Percentiles rank a stretch among this genome's conserved stretches.
Conservation (phyloP, 768 basidiomycete species). For the Pleurotus ostreatus region DNA sequence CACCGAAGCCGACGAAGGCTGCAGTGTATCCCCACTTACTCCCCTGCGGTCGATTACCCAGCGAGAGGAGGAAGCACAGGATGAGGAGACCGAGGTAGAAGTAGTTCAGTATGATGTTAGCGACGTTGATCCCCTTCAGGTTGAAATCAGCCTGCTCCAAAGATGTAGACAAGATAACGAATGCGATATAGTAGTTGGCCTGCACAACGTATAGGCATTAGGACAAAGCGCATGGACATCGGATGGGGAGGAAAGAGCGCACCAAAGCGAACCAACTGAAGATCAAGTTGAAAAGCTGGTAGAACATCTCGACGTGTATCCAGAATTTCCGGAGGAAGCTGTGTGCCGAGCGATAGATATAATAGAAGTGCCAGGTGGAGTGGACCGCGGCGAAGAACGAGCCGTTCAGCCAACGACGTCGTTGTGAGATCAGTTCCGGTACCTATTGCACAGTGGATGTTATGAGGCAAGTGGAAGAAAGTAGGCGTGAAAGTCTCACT, state of each 20-base stretch:
- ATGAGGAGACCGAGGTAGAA: slow-evolving; percentile 84
- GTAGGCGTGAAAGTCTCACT: slow-evolving; percentile 30
- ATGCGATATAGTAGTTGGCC: slow-evolving; percentile 93
- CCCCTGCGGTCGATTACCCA: slow-evolving; percentile 93
- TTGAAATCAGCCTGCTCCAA: slow-evolving; percentile 63
- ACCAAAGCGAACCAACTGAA: slow-evolving; percentile 91
- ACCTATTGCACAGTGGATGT: slow-evolving; percentile 39
- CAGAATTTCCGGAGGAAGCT: slow-evolving; percentile 80
- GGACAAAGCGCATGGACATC: background rate
- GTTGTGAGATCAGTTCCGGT: slow-evolving; percentile 91
- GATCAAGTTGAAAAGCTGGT: slow-evolving; percentile 85
- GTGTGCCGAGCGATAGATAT: slow-evolving; percentile 91
- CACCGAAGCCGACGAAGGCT: slow-evolving; percentile 81
- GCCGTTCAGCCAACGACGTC: slow-evolving; percentile 95
- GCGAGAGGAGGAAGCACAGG: slow-evolving; percentile 80
- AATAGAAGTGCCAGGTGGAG: slow-evolving; percentile 88
- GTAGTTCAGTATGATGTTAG: slow-evolving; percentile 81
- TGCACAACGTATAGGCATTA: slow-evolving; percentile 16
- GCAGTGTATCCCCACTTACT: slow-evolving; percentile 83
- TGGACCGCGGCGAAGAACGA: slow-evolving; percentile 98
- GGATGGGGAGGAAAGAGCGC: slow-evolving; percentile 18
- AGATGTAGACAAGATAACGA: slow-evolving; percentile 70
- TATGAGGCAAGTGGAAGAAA: background rate
- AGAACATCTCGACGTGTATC: slow-evolving; percentile 93
- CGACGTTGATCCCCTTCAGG: slow-evolving; percentile 57